Evolutionary conservation across 2,329 filamentous ascomycete species (phyloP).

Genomic region (Colletotrichum lupini): DNA sequence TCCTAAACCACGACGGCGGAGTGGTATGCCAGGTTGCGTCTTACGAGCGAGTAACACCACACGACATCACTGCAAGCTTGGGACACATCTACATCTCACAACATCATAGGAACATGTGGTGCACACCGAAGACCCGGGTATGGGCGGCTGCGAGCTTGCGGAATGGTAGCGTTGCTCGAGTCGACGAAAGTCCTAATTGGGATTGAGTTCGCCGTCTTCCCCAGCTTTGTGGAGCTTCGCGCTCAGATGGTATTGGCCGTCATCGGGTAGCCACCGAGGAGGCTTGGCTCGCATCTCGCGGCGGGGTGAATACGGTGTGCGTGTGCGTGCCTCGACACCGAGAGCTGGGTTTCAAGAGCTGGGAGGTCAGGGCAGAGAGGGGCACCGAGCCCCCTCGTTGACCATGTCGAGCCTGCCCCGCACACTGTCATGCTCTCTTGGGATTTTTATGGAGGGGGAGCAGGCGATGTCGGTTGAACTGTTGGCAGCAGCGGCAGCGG

Average conservation of each 20-base stretch:
- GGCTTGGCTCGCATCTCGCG: constrained; percentile 28
- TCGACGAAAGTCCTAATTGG: not conserved
- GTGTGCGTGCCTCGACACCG: constrained; percentile 16
- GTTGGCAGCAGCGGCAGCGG: not conserved
- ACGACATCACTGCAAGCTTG: not conserved
- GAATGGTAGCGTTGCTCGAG: not conserved
- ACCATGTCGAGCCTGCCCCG: not conserved
- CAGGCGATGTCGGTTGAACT: not conserved
- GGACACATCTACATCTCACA: not conserved
- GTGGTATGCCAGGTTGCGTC: not conserved
- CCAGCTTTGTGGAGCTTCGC: constrained; percentile 25
- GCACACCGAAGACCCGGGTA: not conserved
- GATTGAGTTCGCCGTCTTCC: constrained; percentile 18
- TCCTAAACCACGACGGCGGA: not conserved
- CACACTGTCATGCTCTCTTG: not conserved
- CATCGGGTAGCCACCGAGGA: constrained; percentile 16
- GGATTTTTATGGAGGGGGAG: not conserved
- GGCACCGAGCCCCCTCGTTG: constrained; percentile 8
- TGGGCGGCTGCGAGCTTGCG: not conserved
- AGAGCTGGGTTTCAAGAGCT: constrained; percentile 29
- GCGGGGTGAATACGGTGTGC: not conserved
- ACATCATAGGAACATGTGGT: not conserved
- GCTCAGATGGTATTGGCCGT: constrained; percentile 27
- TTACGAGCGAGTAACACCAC: not conserved
- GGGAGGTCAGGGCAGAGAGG: constrained; percentile 5